phyloP scores from a whole-genome alignment of 345 rosid genomes.

The Citrus maxima region DNA sequence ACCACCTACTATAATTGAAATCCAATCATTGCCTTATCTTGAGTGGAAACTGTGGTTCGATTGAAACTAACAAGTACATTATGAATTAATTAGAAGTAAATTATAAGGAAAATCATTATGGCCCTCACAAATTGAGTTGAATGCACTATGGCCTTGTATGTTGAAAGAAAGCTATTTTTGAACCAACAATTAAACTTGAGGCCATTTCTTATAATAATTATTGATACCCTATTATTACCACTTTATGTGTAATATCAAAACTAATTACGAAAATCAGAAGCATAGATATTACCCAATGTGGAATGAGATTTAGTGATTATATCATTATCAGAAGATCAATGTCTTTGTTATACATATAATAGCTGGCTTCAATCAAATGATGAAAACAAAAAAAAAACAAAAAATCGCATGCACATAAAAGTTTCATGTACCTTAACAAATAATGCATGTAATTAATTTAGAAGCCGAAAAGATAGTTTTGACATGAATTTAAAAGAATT shows the following conservation, averaged over 20 bases:
- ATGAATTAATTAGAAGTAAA: background rate
- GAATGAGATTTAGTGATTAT: background rate
- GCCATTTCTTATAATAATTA: background rate
- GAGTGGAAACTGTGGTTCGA: background rate
- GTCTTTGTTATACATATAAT: background rate
- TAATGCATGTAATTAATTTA: background rate
- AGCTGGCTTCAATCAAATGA: background rate
- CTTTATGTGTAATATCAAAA: background rate
- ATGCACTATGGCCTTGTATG: background rate
- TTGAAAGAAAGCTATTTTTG: conserved; percentile 13
- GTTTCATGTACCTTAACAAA: background rate
- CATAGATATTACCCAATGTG: background rate
- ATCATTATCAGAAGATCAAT: background rate
- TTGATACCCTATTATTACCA: background rate
- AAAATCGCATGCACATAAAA: background rate
- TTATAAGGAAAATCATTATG: conserved; percentile 6
- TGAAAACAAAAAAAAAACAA: background rate
- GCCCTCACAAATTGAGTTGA: background rate
- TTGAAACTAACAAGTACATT: conserved; percentile 11
- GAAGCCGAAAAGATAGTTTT: background rate
- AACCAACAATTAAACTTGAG: conserved; percentile 15
- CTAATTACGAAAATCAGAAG: background rate
- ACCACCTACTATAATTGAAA: conserved; percentile 9
- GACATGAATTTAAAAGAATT: background rate
- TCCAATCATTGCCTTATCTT: conserved; percentile 15